Percentiles rank a stretch among this genome's conserved stretches.
These are phyloP conservation scores for Calonectria honghensis DNA, from an alignment of 2,329 filamentous ascomycete species.

Conservation along the genomic window DNA sequence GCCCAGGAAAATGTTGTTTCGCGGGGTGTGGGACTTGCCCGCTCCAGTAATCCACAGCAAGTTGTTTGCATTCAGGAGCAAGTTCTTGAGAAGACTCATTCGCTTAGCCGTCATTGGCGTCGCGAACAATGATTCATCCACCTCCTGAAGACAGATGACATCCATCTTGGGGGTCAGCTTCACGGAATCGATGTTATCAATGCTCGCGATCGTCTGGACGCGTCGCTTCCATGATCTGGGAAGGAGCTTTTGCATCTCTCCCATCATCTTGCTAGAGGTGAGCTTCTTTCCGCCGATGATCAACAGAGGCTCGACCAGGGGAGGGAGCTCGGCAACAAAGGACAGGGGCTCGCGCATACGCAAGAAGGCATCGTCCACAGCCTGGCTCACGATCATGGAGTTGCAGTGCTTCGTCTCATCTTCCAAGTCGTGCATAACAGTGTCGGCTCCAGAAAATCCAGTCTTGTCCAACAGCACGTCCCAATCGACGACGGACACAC, in stretches of 20 bases:
- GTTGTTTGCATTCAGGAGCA: slow-evolving; percentile 33
- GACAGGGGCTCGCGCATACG: slow-evolving; percentile 36
- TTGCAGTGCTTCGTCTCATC: slow-evolving; percentile 38
- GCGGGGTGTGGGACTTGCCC: slow-evolving; percentile 30
- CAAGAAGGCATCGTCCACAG: slow-evolving; percentile 34
- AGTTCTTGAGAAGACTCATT: slow-evolving; percentile 31
- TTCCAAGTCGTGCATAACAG: slow-evolving; percentile 33
- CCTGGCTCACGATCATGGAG: slow-evolving; percentile 38
- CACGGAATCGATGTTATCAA: slow-evolving; percentile 29
- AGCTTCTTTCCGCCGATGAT: slow-evolving; percentile 37
- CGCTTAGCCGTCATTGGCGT: slow-evolving; percentile 32
- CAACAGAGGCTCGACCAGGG: slow-evolving; percentile 29
- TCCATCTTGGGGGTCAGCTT: slow-evolving; percentile 31
- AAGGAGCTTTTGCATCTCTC: slow-evolving; percentile 37
- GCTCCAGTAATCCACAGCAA: slow-evolving; percentile 41
- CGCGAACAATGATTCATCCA: slow-evolving; percentile 37
- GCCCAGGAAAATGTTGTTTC: slow-evolving; percentile 38
- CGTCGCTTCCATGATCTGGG: slow-evolving; percentile 36
- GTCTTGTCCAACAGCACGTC: slow-evolving; percentile 35
- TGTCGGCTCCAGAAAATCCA: slow-evolving; percentile 39
- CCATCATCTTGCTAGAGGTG: slow-evolving; percentile 31
- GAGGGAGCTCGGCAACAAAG: slow-evolving; percentile 27
- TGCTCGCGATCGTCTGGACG: slow-evolving; percentile 17
- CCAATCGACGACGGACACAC: slow-evolving; percentile 36
- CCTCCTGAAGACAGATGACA: slow-evolving; percentile 39